A percentile compares a stretch with the other conserved stretches of the same genome.
Evolutionary conservation across 257 asterid genomes (phyloP).

Genomic region (Solanum paucissectum): DNA sequence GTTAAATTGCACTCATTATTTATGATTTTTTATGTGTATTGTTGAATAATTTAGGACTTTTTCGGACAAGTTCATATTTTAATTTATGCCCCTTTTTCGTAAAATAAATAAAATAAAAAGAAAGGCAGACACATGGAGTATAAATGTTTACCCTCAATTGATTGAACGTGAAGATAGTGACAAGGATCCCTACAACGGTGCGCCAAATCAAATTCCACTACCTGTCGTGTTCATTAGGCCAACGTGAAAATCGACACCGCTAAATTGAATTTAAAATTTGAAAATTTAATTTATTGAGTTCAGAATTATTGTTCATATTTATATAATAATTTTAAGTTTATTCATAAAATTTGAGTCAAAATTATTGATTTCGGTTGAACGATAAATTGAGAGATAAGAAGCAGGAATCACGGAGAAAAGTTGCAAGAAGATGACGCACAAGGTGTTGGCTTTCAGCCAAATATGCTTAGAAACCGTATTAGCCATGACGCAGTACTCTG

Average conservation of each 20-base stretch:
- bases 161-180: not conserved
- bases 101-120: too few relatives aligned
- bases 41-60: too few relatives aligned
- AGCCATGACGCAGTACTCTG: not conserved
- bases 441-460: not conserved
- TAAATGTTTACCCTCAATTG: not conserved
- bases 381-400: not conserved
- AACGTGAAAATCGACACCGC: not conserved
- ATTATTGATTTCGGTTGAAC: not conserved
- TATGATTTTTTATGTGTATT: too few relatives aligned
- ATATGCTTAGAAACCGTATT: not conserved
- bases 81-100: too few relatives aligned
- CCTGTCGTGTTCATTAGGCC: not conserved
- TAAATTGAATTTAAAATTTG: not conserved
- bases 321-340: not conserved
- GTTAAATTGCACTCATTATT: too few relatives aligned
- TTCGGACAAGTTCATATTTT: accelerated
- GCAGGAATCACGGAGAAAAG: not conserved
- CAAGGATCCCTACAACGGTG: not conserved
- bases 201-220: not conserved
- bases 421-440: not conserved
- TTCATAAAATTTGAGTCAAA: not conserved
- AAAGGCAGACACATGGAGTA: not conserved
- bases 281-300: not conserved
- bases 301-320: too few relatives aligned